Percentiles rank a stretch among this genome's conserved stretches.
Evolutionary conservation across 306 rosid genomes (phyloP).

Genomic region (Ormosia emarginata): DNA sequence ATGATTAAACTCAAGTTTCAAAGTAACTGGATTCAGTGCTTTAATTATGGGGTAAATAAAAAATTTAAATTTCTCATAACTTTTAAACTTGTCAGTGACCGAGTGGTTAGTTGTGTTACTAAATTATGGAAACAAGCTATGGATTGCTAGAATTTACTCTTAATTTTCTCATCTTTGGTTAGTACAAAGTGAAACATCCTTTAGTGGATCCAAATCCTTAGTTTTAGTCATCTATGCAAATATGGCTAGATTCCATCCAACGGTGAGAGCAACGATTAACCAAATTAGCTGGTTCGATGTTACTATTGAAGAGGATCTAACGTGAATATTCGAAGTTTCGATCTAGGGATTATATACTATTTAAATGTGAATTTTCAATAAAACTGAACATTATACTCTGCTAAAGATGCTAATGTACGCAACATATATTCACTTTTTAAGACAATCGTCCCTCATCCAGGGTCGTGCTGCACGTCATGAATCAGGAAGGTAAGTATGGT

Average conservation of each 20-base stretch:
- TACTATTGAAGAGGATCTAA: neutral
- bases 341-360: neutral
- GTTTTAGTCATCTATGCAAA: neutral
- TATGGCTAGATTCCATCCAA: neutral
- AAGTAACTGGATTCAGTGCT: neutral
- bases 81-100: neutral
- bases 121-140: neutral
- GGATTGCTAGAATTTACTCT: neutral
- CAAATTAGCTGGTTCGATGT: neutral
- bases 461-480: neutral
- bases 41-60: neutral
- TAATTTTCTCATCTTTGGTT: no score
- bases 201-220: neutral
- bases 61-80: neutral
- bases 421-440: no score
- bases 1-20: neutral
- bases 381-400: neutral
- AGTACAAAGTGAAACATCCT: no score
- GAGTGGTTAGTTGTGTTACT: neutral
- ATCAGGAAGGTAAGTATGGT: neutral
- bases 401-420: neutral
- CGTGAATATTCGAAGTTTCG: neutral
- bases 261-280: neutral
- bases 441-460: neutral
- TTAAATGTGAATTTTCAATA: neutral